Conservation (phyloP, 306 rosid species). For the Citrullus mucosospermus region DNA sequence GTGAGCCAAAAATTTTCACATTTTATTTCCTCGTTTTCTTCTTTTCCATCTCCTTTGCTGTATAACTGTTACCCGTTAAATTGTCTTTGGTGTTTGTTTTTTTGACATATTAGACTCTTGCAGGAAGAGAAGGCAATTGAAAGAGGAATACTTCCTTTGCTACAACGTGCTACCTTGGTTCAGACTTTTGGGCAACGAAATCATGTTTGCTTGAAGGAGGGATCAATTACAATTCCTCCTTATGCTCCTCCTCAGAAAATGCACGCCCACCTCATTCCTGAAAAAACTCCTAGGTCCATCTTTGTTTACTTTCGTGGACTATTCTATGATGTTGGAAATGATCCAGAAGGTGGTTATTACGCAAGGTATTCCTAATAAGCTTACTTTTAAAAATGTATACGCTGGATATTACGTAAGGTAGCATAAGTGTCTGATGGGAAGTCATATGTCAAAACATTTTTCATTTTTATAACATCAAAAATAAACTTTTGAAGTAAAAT, state of each 20-base stretch:
- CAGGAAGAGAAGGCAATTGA: slow-evolving; percentile 93
- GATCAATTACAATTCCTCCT: slow-evolving; percentile 84
- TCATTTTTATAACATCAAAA: neutral
- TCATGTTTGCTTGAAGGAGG: slow-evolving; percentile 79
- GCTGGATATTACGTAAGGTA: neutral
- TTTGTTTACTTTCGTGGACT: slow-evolving; percentile 86
- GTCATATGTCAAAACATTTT: neutral
- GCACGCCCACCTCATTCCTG: slow-evolving; percentile 70
- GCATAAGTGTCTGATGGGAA: neutral
- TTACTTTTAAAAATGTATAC: neutral
- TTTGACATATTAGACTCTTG: slow-evolving; percentile 8
- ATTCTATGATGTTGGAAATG: slow-evolving; percentile 89
- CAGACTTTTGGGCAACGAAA: slow-evolving; percentile 87
- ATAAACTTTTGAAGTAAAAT: neutral
- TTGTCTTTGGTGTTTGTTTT: neutral
- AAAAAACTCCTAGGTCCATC: slow-evolving; percentile 69
- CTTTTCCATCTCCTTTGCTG: neutral
- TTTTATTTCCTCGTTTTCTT: neutral
- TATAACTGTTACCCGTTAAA: neutral
- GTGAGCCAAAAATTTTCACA: slow-evolving; percentile 14
- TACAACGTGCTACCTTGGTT: slow-evolving; percentile 75
- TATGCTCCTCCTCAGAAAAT: slow-evolving; percentile 94
- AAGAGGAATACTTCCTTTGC: slow-evolving; percentile 75
- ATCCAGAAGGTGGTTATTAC: slow-evolving; percentile 93
- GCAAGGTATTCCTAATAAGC: slow-evolving; percentile 45